phyloP scores from a whole-genome alignment of 2,329 filamentous ascomycete species.

The Zymoseptoria pseudotritici region DNA sequence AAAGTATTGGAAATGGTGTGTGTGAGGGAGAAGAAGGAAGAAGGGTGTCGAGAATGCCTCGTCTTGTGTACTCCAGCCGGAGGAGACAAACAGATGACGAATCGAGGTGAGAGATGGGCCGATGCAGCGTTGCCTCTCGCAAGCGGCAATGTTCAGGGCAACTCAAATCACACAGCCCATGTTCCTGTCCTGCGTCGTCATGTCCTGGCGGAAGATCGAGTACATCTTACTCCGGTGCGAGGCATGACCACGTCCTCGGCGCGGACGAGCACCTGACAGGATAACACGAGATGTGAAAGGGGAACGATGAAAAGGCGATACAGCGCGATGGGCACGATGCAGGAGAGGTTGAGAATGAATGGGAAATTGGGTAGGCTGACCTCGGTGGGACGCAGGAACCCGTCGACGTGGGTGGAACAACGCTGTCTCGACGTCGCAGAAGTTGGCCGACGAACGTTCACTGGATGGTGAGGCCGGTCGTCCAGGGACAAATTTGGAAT shows the following conservation, averaged over 20 bases:
- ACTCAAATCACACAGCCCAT: neutral
- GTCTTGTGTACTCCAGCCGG: neutral
- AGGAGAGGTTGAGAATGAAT: neutral
- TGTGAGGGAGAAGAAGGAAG: neutral
- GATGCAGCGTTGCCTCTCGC: neutral
- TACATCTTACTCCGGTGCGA: neutral
- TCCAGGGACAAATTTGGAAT: slow-evolving; percentile 11
- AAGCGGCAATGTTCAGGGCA: neutral
- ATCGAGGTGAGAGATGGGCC: neutral
- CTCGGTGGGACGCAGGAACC: slow-evolving; percentile 17
- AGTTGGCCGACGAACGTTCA: neutral
- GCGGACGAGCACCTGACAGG: slow-evolving; percentile 3
- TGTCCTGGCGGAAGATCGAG: neutral
- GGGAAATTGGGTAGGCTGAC: slow-evolving; percentile 9
- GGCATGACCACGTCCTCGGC: neutral
- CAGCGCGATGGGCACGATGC: neutral
- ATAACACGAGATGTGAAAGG: slow-evolving; percentile 7
- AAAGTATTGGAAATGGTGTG: neutral
- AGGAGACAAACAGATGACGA: neutral
- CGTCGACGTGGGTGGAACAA: slow-evolving; percentile 1
- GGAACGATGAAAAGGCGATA: slow-evolving; percentile 8
- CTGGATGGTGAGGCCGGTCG: neutral
- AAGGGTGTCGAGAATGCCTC: neutral
- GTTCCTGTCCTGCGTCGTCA: neutral
- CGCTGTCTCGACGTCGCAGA: neutral